Base-by-base conservation (phyloP, 2,329 filamentous ascomycete species). In the Phialophora verrucosa region DNA sequence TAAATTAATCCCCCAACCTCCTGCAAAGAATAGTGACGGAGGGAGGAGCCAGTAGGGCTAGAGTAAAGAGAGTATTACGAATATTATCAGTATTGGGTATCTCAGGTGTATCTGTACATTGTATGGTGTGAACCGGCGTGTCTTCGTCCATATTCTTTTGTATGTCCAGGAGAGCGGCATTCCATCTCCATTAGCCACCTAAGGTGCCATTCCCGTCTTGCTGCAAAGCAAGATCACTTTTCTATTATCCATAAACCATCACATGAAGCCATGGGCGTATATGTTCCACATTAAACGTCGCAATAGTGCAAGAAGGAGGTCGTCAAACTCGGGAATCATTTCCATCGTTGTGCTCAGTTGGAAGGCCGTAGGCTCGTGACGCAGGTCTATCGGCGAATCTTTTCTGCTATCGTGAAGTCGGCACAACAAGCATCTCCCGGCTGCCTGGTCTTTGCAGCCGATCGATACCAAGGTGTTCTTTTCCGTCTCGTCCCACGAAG, bases 401-500 rank as follows among this genome's bases (percentile, higher is more conserved):
- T 35, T 29, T 4, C 3, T 6, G 25, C 27, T 49, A 49, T n/a
- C 49, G 59, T 35, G 57, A 61, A 62, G 59, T 75, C 0, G 78
- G 78, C 32, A 75, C 77, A 56, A 82, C 78, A 44, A 81, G 69
- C 79, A 82, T 82, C 69, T 82, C 78, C 3, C 75, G 74, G 59
- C 78, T 75, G 25, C 78, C 76, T 35, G 78, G 76, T 50, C 82
- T 76, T 59, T 79, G 75, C 47, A 87, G 78, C 17, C 85, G 82
- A 74, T 89, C 87, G 68, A 89, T 83, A 0, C 87, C 86, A 11
- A 87, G 76, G 74, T 85, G 85, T 70, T 88, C 85, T 63, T 81
- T 81, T 0, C 86, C 86, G 73, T 88, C 87, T 29, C 85, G 79
- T 0, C 86, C 87, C 2, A 82, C 76, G 68, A 84, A 86, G 20